Percentiles rank a stretch among this genome's conserved stretches.
Conservation (phyloP, 2,329 filamentous ascomycete genomes). For the Paraphoma chrysanthemicola region DNA sequence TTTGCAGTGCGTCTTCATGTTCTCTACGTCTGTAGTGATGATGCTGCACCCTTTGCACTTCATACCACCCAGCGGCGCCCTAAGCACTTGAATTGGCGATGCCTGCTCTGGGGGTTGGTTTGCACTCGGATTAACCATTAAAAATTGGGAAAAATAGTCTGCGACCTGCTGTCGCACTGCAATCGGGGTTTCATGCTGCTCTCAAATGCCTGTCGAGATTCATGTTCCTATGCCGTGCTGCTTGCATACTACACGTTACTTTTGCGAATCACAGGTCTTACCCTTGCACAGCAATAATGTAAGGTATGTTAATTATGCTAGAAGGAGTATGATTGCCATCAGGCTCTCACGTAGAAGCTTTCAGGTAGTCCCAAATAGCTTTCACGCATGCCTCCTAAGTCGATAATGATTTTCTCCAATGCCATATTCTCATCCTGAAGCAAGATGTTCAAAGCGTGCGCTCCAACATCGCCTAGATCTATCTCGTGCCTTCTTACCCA, state of each 20-base stretch:
- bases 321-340: too few species aligned
- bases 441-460: slow-evolving; percentile 7
- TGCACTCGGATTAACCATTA: background rate
- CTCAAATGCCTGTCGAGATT: background rate
- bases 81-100: background rate
- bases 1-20: slow-evolving; percentile 1
- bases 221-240: too few species aligned
- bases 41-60: background rate
- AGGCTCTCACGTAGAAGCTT: background rate
- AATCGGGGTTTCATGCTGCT: background rate
- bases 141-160: background rate
- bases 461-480: slow-evolving; percentile 25
- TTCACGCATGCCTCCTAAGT: slow-evolving; percentile 8
- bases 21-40: background rate
- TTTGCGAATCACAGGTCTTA: too few species aligned
- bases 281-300: too few species aligned
- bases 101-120: slow-evolving; percentile 4
- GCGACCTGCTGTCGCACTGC: background rate
- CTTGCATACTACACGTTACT: slow-evolving; percentile 2
- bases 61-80: background rate
- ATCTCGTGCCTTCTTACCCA: slow-evolving; percentile 49
- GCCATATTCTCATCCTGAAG: slow-evolving; percentile 26
- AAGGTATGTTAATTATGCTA: too few species aligned
- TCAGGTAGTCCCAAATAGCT: slow-evolving; percentile 11
- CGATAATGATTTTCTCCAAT: slow-evolving; percentile 6